These are phyloP conservation scores for Oryza nivara DNA, from an alignment of 176 grass and related monocot species.

Conservation along the genomic window DNA sequence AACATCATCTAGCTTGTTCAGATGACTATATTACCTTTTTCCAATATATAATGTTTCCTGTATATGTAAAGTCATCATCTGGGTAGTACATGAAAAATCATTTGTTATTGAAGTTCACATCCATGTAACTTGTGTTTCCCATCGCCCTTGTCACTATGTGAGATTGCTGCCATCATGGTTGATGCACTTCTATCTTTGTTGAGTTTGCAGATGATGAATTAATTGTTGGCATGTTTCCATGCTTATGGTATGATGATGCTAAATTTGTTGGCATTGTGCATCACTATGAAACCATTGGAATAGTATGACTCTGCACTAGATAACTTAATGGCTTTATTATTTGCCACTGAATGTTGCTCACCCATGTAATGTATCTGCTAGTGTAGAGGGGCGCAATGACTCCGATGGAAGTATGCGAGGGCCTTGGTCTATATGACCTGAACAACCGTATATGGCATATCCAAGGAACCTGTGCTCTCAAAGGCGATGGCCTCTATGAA, in stretches of 20 bases:
- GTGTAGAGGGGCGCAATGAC: constrained; percentile 89
- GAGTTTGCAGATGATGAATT: neutral
- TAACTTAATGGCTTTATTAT: neutral
- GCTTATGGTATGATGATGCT: neutral
- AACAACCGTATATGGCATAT: constrained; percentile 90
- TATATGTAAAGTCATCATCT: neutral
- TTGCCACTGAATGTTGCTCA: constrained; percentile 2
- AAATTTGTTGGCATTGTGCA: neutral
- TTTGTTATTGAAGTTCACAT: neutral
- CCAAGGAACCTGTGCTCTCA: constrained; percentile 84
- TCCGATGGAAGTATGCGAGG: constrained; percentile 92
- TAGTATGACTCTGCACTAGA: neutral
- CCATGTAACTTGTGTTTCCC: neutral
- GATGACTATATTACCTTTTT: neutral
- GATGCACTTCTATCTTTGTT: neutral
- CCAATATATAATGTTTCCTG: neutral
- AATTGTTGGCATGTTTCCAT: constrained; percentile 11
- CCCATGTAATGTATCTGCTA: neutral
- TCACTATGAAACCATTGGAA: neutral
- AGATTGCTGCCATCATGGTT: neutral
- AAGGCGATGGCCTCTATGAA: constrained; percentile 90
- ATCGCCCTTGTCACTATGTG: neutral
- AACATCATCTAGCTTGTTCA: neutral
- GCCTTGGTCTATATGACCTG: constrained; percentile 83
- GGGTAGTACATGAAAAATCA: neutral